Evolutionary conservation across 2,329 filamentous ascomycete genomes (phyloP), one percentile per base, ranked within the genome.

Genomic region (Mycosphaerella sp.): DNA sequence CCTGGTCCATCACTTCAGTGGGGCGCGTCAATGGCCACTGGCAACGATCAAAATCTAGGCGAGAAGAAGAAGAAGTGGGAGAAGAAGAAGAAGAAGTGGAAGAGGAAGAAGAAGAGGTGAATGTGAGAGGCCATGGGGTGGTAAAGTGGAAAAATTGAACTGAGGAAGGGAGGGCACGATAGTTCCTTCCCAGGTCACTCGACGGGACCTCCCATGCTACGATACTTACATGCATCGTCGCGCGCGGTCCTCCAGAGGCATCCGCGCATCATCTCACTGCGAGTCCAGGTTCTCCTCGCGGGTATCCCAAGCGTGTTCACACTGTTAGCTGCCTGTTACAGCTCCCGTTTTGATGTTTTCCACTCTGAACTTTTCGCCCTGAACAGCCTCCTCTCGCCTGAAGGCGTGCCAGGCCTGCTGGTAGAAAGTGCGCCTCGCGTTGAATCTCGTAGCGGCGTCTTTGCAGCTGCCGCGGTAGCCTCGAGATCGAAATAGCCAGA

Each of bases 401-500:
- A 58, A 9, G 67, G 67, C 8, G 67, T 68, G 10, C 58, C 59
- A 32, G 67, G 66, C 50, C 66, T 59, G 55, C 78, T 81, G 9
- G 78, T 78, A 2, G 78, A 77, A 41, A 79, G 58, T 2, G 73
- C 73, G 43, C 76, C 73, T 12, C 69, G 71, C 44, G 75, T 70
- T 42, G 75, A 65, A 40, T 59, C 53, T 41, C 60, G 57, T 34
- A 66, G 25, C 1, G 76, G 75, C 4, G 74, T 74, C 44, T 70
- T 39, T 70, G 73, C 48, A 71, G 68, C 59, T 70, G 73, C 58
- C 70, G 75, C 35, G 68, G 75, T 55, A 69, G 72, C 54, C 43
- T 66, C 60, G 10, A 76, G 71, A 36, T 77, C 71, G 17, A 71
- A 68, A 28, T 71, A 71, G 58, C 63, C 47, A 44, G 61, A 53